Percentiles rank a stretch among this genome's conserved stretches.
These are phyloP conservation scores for Colletotrichum lini DNA, from an alignment of 2,329 filamentous ascomycete species.

Conservation along the genomic window DNA sequence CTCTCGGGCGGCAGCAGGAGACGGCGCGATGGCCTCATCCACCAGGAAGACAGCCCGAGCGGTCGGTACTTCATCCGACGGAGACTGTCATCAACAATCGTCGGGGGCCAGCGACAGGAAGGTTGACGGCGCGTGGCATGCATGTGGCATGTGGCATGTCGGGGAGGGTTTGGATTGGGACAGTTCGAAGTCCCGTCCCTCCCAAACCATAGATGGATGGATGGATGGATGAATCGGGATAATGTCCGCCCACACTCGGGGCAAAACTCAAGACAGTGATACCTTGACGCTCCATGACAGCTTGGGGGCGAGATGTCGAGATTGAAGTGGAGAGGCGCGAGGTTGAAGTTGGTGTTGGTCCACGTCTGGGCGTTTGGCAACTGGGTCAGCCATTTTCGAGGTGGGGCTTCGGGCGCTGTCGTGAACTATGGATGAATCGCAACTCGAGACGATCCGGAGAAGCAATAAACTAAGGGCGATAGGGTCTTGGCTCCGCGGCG, in stretches of 20 bases:
- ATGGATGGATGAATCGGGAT: conserved; percentile 12
- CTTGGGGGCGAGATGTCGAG: background rate
- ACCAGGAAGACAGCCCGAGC: too few species aligned
- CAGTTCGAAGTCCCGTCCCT: background rate
- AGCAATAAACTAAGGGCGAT: conserved; percentile 3
- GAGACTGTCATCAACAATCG: background rate
- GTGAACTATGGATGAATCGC: background rate
- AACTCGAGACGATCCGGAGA: conserved; percentile 8
- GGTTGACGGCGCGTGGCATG: background rate
- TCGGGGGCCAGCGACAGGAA: background rate
- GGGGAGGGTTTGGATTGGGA: conserved; percentile 11
- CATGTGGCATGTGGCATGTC: conserved; percentile 4
- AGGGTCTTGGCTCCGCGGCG: background rate
- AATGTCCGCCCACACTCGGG: conserved; percentile 13
- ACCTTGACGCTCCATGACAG: background rate
- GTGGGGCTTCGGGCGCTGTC: background rate
- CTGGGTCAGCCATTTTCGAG: background rate
- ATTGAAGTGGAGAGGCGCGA: background rate
- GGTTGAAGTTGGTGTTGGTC: conserved; percentile 1
- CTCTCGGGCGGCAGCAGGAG: background rate
- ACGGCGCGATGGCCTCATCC: conserved; percentile 14
- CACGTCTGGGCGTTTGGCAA: background rate
- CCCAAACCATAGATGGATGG: background rate
- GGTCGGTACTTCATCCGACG: background rate
- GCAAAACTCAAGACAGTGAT: background rate